A percentile compares a stretch with the other conserved stretches of the same genome.
These are phyloP conservation scores for Mortierella sp. DNA, from an alignment of 371 early-diverging fungal genomes.

Conservation along the genomic window DNA sequence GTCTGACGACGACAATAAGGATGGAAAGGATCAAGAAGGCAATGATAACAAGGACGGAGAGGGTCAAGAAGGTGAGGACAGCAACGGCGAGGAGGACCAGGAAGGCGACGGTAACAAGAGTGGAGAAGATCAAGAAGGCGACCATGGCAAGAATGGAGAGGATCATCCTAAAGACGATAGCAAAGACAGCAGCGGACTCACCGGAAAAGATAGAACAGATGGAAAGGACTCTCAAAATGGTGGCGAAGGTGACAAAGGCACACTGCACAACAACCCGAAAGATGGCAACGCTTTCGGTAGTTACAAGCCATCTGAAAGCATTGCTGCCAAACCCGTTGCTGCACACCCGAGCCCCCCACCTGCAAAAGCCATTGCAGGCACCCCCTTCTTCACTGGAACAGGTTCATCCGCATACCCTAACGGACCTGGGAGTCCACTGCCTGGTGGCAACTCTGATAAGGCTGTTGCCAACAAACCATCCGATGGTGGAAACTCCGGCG, in stretches of 20 bases:
- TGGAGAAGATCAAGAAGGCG: neutral
- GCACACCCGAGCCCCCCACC: neutral
- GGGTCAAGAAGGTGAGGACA: neutral
- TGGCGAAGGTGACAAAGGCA: neutral
- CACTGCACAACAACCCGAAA: neutral
- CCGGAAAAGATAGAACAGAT: neutral
- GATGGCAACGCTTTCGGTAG: neutral
- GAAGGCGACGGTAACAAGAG: conserved; percentile 1
- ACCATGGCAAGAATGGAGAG: neutral
- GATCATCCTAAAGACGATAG: neutral
- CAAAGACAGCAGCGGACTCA: neutral
- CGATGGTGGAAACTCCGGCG: conserved; percentile 8
- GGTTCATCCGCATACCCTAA: conserved; percentile 5
- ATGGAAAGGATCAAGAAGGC: neutral
- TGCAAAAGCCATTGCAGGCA: conserved; percentile 1
- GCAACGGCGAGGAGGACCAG: neutral
- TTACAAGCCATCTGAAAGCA: neutral
- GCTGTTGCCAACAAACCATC: conserved; percentile 4
- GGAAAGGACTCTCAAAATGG: neutral
- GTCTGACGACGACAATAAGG: neutral
- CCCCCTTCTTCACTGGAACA: conserved; percentile 15
- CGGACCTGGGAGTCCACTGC: neutral
- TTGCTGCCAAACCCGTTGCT: neutral
- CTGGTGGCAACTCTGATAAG: neutral
- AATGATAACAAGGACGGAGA: neutral